These are phyloP conservation scores for Aristolochia californica DNA, from an alignment of 164 flowering plant genomes.

Conservation along the genomic window DNA sequence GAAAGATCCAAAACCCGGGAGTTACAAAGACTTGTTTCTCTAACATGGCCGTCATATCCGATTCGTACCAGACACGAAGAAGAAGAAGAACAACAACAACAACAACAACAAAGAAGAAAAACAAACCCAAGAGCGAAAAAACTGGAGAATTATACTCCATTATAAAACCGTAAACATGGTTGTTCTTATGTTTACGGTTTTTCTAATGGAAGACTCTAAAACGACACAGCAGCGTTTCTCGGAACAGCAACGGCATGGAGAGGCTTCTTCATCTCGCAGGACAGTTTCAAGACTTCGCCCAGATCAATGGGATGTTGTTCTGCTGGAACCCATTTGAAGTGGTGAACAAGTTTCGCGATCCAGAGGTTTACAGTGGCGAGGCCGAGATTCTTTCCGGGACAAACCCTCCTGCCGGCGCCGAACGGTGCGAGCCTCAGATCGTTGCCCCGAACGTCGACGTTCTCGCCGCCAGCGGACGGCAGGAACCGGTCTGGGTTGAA, in stretches of 20 bases:
- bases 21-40: too few species aligned
- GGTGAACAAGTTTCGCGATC: slow-evolving; percentile 40
- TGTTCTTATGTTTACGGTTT: too few species aligned
- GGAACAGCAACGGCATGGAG: slow-evolving; percentile 18
- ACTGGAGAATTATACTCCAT: too few species aligned
- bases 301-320: slow-evolving; percentile 22
- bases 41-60: too few species aligned
- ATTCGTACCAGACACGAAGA: too few species aligned
- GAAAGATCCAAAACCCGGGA: too few species aligned
- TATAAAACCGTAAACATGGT: too few species aligned
- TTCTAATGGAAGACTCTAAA: too few species aligned
- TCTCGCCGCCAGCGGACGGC: slow-evolving; percentile 18
- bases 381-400: slow-evolving; percentile 48
- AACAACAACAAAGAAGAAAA: too few species aligned
- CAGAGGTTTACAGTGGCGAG: slow-evolving; percentile 35
- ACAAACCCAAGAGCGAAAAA: too few species aligned
- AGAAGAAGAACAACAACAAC: too few species aligned
- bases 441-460: slow-evolving; percentile 35
- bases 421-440: slow-evolving; percentile 55
- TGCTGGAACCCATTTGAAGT: slow-evolving; percentile 29
- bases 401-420: slow-evolving; percentile 51
- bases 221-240: slow-evolving; percentile 5
- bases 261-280: slow-evolving; percentile 47
- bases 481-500: slow-evolving; percentile 47
- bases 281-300: slow-evolving; percentile 34